A percentile compares a stretch with the other conserved stretches of the same genome.
These are phyloP conservation scores for Inonotus obliquus DNA, from an alignment of 1,284 basidiomycete genomes.

Conservation along the genomic window DNA sequence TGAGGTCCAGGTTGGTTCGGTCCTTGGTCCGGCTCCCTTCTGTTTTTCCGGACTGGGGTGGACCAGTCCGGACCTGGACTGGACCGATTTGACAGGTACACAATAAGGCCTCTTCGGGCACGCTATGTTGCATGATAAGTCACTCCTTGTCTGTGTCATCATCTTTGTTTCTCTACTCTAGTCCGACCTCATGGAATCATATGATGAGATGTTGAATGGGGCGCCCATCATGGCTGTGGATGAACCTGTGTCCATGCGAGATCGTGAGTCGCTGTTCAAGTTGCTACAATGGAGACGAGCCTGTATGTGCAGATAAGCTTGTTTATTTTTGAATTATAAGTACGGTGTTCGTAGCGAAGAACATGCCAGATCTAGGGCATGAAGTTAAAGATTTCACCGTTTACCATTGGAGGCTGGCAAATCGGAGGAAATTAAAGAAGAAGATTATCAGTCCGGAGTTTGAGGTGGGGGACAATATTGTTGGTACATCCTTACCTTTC, in stretches of 20 bases:
- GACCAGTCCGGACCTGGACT: too few relatives aligned
- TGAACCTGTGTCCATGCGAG: constrained; percentile 73
- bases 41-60: too few relatives aligned
- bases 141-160: too few relatives aligned
- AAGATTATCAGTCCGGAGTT: constrained; percentile 94
- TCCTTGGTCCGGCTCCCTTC: too few relatives aligned
- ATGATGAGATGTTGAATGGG: constrained; percentile 77
- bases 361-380: constrained; percentile 93
- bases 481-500: constrained; percentile 59
- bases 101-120: too few relatives aligned
- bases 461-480: constrained; percentile 94
- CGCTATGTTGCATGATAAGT: too few relatives aligned
- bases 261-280: constrained; percentile 54
- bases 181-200: constrained; percentile 70
- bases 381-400: constrained; percentile 94
- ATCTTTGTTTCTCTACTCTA: constrained; percentile 20
- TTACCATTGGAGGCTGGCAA: constrained; percentile 79
- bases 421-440: constrained; percentile 94
- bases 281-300: constrained; percentile 14
- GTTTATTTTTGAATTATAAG: constrained; percentile 41
- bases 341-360: constrained; percentile 89
- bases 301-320: constrained; percentile 26
- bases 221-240: constrained; percentile 76
- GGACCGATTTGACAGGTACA: too few relatives aligned
- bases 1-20: too few relatives aligned